Evolutionary conservation across 345 rosid genomes (phyloP).

Genomic region (Cardamine resedifolia): DNA sequence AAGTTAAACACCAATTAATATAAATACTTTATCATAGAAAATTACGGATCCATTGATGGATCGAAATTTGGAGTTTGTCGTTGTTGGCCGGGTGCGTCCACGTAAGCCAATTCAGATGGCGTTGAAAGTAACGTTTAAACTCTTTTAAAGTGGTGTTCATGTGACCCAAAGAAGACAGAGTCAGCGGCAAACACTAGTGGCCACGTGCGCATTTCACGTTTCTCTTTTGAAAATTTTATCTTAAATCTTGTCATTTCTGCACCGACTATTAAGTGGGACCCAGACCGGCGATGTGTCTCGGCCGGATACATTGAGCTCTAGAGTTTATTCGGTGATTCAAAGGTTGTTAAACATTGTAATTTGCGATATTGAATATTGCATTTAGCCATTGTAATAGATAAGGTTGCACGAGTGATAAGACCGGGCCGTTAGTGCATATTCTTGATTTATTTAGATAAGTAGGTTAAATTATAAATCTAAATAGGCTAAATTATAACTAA

Average conservation of each 20-base stretch:
- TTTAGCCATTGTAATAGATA: constrained; percentile 7
- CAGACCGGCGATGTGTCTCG: constrained; percentile 23
- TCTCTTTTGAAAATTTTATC: constrained; percentile 5
- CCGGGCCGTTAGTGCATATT: constrained; percentile 13
- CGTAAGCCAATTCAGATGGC: constrained; percentile 27
- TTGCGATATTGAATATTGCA: background rate
- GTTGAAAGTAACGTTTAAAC: constrained; percentile 13
- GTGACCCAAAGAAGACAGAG: constrained; percentile 22
- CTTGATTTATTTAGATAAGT: background rate
- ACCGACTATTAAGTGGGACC: constrained; percentile 17
- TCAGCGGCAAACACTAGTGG: constrained; percentile 35
- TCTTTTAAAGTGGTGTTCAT: constrained; percentile 31
- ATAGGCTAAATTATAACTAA: too few species aligned
- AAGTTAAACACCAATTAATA: background rate
- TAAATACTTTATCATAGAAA: constrained; percentile 4
- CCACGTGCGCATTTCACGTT: constrained; percentile 31
- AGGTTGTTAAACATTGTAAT: background rate
- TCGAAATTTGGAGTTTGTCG: constrained; percentile 12
- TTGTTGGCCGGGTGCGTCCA: constrained; percentile 20
- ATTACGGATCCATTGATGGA: constrained; percentile 3
- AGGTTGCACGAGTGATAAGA: constrained; percentile 32
- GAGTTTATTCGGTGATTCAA: background rate
- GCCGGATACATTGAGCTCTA: constrained; percentile 17
- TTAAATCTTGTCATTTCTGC: constrained; percentile 3
- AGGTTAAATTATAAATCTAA: background rate